phyloP scores from a whole-genome alignment of 1,284 basidiomycete species.

The Phellopilus nigrolimitatus region DNA sequence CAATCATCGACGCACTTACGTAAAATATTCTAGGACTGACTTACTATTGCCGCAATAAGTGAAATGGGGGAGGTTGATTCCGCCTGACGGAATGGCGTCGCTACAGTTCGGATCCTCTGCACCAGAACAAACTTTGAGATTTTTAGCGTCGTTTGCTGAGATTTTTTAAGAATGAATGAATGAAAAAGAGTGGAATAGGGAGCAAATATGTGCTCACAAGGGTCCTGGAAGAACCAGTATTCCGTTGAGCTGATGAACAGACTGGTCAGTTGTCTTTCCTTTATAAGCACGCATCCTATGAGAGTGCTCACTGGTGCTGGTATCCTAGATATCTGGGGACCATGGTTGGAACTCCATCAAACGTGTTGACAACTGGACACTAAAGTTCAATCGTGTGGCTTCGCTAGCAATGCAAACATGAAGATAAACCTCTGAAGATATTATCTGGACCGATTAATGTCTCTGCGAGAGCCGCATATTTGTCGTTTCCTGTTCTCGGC shows the following conservation, averaged over 20 bases:
- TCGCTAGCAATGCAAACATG: not conserved
- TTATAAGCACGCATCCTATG: too few species aligned
- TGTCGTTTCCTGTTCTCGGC: conserved; percentile 39
- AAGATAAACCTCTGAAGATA: conserved; percentile 36
- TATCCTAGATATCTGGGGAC: conserved; percentile 36
- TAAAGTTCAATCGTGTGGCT: not conserved
- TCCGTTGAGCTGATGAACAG: conserved; percentile 1
- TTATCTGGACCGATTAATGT: conserved; percentile 31
- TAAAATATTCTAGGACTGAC: too few species aligned
- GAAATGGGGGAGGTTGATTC: conserved; percentile 38
- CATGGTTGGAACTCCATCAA: conserved; percentile 45
- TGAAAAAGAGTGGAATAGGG: not conserved
- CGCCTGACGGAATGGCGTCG: conserved; percentile 32
- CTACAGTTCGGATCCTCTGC: conserved; percentile 34
- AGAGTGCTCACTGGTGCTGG: conserved; percentile 43
- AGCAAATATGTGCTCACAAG: not conserved
- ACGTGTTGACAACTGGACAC: not conserved
- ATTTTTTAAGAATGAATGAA: not conserved
- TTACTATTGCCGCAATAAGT: conserved; percentile 39
- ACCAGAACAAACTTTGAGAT: conserved; percentile 34
- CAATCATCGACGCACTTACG: not conserved
- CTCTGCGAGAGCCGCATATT: conserved; percentile 38
- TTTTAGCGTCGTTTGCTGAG: conserved; percentile 32
- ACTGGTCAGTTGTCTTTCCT: too few species aligned
- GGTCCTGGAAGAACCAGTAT: conserved; percentile 8